Evolutionary conservation across 2,329 filamentous ascomycete species (phyloP), one percentile per base, ranked within the genome.

Genomic region (Endocalyx cinctus): DNA sequence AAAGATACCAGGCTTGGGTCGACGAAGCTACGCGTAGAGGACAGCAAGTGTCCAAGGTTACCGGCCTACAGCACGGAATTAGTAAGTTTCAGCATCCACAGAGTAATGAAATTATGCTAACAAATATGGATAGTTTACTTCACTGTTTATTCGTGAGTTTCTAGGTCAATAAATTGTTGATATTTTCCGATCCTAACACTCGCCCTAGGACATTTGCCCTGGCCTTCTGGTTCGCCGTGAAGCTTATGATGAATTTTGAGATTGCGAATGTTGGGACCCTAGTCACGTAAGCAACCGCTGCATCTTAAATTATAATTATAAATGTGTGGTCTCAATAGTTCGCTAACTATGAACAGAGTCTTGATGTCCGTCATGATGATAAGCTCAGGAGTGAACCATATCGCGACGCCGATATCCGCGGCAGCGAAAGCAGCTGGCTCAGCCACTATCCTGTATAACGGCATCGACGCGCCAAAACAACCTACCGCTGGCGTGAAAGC

Each of bases 281-380:
- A 29, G 62, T 79, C 25, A 67, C 77, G 51, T 55, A 33, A 37
- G 51, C 43, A n/a, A n/a, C n/a, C n/a, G n/a, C n/a, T n/a, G n/a
- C n/a, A n/a, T n/a, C n/a, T n/a, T n/a, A n/a, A n/a, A n/a, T n/a
- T n/a, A n/a, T n/a, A n/a, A n/a, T n/a, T n/a, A n/a, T n/a, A n/a
- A n/a, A n/a, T n/a, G n/a, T n/a, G n/a, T 3, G 17, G 12, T 17
- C 29, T 14, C 13, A 25, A 10, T 14, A 10, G 11, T 4, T 23
- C 29, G 28, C 39, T 49, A 23, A 39, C 45, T 19, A 16, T 33
- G 10, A n/a, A 3, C 17, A 56, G 52, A 14, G 70, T 77, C 2
- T 52, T 77, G 18, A 70, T 78, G 58, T 76, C 71, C 6, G 65
- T 79, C 33, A 73, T 79, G 66, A 66, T 79, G 51, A 63, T 74